A percentile compares a stretch with the other conserved stretches of the same genome.
Conservation (phyloP, 768 basidiomycete genomes). For the Trametes sanguinea region DNA sequence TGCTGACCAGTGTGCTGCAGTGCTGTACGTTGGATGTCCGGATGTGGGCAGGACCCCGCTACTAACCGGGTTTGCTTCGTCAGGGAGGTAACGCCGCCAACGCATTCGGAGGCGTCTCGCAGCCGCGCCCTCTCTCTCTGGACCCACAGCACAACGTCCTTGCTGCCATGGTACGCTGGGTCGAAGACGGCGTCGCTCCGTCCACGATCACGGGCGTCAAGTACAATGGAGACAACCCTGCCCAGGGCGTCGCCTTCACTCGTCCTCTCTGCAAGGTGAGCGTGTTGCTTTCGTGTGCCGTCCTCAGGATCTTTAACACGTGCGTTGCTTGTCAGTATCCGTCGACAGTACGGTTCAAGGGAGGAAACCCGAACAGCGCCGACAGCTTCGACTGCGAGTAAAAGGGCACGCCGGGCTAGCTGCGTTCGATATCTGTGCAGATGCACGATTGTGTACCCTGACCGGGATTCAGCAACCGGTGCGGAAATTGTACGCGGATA, state of each 20-base stretch:
- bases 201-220: conserved; percentile 22
- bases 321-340: no score
- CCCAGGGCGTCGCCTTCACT: conserved; percentile 15
- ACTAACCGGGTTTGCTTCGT: not conserved
- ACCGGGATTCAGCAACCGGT: no score
- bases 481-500: no score
- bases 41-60: not conserved
- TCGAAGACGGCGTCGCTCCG: conserved; percentile 33
- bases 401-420: no score
- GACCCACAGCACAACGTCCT: conserved; percentile 30
- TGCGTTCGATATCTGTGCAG: no score
- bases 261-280: conserved; percentile 23
- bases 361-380: no score
- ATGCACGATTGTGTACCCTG: no score
- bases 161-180: conserved; percentile 32
- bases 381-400: no score
- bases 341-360: no score
- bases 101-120: conserved; percentile 22
- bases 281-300: not conserved
- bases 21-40: not conserved
- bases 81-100: conserved; percentile 28
- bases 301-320: no score
- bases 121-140: conserved; percentile 11
- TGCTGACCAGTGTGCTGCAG: not conserved
- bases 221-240: conserved; percentile 8